These are phyloP conservation scores for Pseudozyma sp. DNA, from an alignment of 1,284 basidiomycete species.

Conservation along the genomic window DNA sequence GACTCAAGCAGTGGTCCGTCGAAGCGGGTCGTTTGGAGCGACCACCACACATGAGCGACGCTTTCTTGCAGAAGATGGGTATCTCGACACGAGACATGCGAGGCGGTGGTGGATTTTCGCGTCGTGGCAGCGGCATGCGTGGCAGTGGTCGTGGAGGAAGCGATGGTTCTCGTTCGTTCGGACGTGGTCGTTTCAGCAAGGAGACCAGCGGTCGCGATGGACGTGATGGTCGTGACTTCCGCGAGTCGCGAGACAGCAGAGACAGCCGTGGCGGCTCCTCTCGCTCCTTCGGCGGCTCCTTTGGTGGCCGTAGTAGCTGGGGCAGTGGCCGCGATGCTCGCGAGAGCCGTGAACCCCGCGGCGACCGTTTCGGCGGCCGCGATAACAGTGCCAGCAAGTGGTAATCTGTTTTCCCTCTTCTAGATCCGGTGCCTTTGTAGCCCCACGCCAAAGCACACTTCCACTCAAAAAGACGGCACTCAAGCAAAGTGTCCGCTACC, in stretches of 20 bases:
- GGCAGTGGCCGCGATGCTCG: slow-evolving; percentile 41
- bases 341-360: slow-evolving; percentile 20
- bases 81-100: slow-evolving; percentile 14
- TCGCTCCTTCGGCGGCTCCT: not conserved
- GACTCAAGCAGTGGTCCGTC: slow-evolving; percentile 50
- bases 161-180: slow-evolving; percentile 22
- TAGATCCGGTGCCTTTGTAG: not conserved
- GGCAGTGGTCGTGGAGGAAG: slow-evolving; percentile 14
- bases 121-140: not conserved
- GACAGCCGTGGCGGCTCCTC: slow-evolving; percentile 19
- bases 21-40: slow-evolving; percentile 32
- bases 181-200: slow-evolving; percentile 46
- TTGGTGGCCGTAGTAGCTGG: slow-evolving; percentile 23
- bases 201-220: slow-evolving; percentile 21
- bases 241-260: slow-evolving; percentile 14
- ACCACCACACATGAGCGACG: slow-evolving; percentile 43
- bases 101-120: slow-evolving; percentile 10
- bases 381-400: slow-evolving; percentile 41
- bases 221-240: slow-evolving; percentile 19
- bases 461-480: not conserved
- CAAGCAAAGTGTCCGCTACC: not conserved
- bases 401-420: slow-evolving; percentile 2
- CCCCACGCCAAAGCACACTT: not conserved
- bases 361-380: slow-evolving; percentile 3
- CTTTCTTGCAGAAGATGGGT: slow-evolving; percentile 48